A percentile compares a stretch with the other conserved stretches of the same genome.
Evolutionary conservation across 805 yeast species (phyloP).

Genomic region (Pichia ethanolica): DNA sequence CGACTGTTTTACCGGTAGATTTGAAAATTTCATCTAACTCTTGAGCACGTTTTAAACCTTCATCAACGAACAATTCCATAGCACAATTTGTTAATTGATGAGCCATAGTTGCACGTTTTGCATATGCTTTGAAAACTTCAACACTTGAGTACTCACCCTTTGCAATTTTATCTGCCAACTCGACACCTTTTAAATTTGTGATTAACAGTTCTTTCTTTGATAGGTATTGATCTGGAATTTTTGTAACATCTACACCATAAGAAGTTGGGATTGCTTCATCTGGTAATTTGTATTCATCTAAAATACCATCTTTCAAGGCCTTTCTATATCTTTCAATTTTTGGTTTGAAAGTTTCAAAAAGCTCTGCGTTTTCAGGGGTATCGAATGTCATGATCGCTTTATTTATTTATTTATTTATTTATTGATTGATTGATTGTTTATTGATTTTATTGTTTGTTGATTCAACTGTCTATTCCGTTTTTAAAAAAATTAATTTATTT

Average conservation of each 20-base stretch:
- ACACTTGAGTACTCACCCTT: constrained; percentile 34
- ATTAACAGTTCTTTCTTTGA: constrained; percentile 33
- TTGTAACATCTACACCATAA: constrained; percentile 21
- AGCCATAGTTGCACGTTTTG: constrained; percentile 40
- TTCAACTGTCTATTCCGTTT: too few relatives aligned
- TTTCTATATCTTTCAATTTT: constrained; percentile 28
- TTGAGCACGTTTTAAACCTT: constrained; percentile 40
- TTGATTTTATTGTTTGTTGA: too few relatives aligned
- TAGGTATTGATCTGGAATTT: constrained; percentile 26
- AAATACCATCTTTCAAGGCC: constrained; percentile 20
- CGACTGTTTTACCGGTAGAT: constrained; percentile 40
- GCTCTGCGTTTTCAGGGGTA: constrained; percentile 2
- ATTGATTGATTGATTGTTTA: too few relatives aligned
- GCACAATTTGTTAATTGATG: constrained; percentile 46
- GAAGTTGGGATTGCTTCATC: constrained; percentile 13
- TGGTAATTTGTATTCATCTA: constrained; percentile 15
- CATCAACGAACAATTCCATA: constrained; percentile 38
- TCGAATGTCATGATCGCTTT: not conserved
- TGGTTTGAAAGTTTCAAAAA: constrained; percentile 25
- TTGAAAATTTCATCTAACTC: constrained; percentile 44
- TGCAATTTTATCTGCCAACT: constrained; percentile 30
- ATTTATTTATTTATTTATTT: too few relatives aligned
- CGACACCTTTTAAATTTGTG: constrained; percentile 33
- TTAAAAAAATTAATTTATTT: too few relatives aligned
- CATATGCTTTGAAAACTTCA: constrained; percentile 39